Evolutionary conservation across 2,329 filamentous ascomycete species (phyloP).

Genomic region (Alternaria solani): DNA sequence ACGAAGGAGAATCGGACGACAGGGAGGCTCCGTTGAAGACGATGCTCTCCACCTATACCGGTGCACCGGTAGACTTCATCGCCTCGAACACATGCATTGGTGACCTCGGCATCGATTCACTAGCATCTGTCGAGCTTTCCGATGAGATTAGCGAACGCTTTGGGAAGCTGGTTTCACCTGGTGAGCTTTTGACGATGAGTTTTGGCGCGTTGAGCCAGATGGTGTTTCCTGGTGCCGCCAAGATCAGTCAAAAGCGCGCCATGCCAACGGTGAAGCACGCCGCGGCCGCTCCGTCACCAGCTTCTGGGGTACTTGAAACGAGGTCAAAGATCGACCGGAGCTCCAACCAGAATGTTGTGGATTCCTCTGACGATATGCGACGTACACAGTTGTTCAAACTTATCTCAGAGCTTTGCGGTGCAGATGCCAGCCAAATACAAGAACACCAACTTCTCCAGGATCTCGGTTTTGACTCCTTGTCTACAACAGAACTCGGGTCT

Average conservation of each 20-base stretch:
- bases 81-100: conserved; percentile 12
- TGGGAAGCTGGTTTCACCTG: conserved; percentile 3
- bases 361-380: background rate
- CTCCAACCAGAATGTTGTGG: background rate
- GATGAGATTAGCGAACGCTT: conserved; percentile 12
- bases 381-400: conserved; percentile 8
- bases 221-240: background rate
- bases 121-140: conserved; percentile 23
- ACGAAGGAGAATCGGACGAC: conserved; percentile 5
- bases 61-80: conserved; percentile 13
- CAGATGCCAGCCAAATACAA: conserved; percentile 3
- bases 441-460: conserved; percentile 13
- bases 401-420: conserved; percentile 14
- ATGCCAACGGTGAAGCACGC: background rate
- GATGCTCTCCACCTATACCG: conserved; percentile 22
- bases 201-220: conserved; percentile 9
- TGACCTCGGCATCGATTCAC: conserved; percentile 29
- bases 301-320: background rate
- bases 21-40: conserved; percentile 13
- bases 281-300: background rate
- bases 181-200: conserved; percentile 9
- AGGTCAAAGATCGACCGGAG: background rate
- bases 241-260: background rate
- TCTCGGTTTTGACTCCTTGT: conserved; percentile 21
- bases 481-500: conserved; percentile 16